phyloP scores from a whole-genome alignment of 2,329 filamentous ascomycete species.

The Leptographium procerum region DNA sequence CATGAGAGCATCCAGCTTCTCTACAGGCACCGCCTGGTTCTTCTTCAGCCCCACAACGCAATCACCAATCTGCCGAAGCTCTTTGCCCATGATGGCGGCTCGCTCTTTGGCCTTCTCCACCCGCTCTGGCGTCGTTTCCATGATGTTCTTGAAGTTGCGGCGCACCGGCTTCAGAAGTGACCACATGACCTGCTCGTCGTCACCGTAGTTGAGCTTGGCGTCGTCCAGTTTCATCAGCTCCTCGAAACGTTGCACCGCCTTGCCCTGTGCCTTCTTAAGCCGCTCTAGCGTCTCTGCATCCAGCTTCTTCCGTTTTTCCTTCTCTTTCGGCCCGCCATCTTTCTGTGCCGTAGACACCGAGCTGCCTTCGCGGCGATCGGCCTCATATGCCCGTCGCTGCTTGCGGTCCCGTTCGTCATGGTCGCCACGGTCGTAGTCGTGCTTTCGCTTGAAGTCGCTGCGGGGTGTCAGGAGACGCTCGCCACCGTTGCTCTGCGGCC shows the following conservation, averaged over 20 bases:
- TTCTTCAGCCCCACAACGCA: conserved; percentile 22
- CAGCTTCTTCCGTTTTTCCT: conserved; percentile 25
- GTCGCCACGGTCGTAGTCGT: conserved; percentile 41
- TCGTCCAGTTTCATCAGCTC: conserved; percentile 25
- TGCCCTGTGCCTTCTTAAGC: conserved; percentile 21
- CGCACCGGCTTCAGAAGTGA: conserved; percentile 26
- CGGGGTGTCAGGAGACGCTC: conserved; percentile 33
- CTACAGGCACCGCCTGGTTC: conserved; percentile 18
- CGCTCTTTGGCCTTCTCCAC: conserved; percentile 22
- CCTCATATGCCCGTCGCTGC: conserved; percentile 35
- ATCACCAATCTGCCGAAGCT: conserved; percentile 24
- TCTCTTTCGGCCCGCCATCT: conserved; percentile 24
- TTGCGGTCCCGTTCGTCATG: conserved; percentile 39
- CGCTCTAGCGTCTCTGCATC: conserved; percentile 24
- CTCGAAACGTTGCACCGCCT: conserved; percentile 25
- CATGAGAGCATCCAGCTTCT: conserved; percentile 22
- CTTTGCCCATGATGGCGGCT: conserved; percentile 24
- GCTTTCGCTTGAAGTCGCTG: conserved; percentile 50
- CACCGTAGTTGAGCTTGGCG: conserved; percentile 21
- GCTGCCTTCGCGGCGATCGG: conserved; percentile 23
- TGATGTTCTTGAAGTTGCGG: conserved; percentile 24
- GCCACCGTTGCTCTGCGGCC: conserved; percentile 21
- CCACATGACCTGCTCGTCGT: conserved; percentile 26
- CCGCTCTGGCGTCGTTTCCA: conserved; percentile 20
- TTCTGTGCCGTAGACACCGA: conserved; percentile 17